Conservation (phyloP, 2,329 filamentous ascomycete species). For the Fusarium subglutinans region DNA sequence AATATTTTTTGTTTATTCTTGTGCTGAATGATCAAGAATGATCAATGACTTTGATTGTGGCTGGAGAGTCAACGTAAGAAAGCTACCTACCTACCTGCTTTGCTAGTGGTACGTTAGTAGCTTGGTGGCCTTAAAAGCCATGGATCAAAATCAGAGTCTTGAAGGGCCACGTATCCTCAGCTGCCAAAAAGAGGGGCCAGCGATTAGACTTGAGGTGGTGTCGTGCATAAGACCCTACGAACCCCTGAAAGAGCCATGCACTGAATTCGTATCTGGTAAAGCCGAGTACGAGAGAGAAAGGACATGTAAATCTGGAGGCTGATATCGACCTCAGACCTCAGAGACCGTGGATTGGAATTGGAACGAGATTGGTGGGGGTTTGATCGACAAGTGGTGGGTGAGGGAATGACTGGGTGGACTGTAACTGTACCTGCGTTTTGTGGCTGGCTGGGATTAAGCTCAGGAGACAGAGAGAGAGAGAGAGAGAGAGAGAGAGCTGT, state of each 20-base stretch:
- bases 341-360: not conserved
- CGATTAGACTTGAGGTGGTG: constrained; percentile 8
- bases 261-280: constrained; percentile 3
- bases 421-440: constrained; percentile 34
- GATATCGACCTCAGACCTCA: not conserved
- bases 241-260: not conserved
- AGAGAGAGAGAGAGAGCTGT: not conserved
- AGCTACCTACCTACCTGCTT: not conserved
- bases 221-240: constrained; percentile 17
- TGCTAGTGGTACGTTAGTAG: not conserved
- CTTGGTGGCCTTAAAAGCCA: constrained; percentile 3
- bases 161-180: constrained; percentile 33
- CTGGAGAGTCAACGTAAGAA: not conserved
- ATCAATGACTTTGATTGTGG: not conserved
- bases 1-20: not conserved
- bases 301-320: not conserved
- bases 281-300: constrained; percentile 20
- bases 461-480: not conserved
- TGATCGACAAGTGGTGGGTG: constrained; percentile 19
- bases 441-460: constrained; percentile 11
- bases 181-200: constrained; percentile 8
- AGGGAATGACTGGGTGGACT: constrained; percentile 10
- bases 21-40: not conserved
- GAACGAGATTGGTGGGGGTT: constrained; percentile 24
- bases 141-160: not conserved